Evolutionary conservation across 2,329 filamentous ascomycete genomes (phyloP).

Genomic region (Xylariaceae sp.): DNA sequence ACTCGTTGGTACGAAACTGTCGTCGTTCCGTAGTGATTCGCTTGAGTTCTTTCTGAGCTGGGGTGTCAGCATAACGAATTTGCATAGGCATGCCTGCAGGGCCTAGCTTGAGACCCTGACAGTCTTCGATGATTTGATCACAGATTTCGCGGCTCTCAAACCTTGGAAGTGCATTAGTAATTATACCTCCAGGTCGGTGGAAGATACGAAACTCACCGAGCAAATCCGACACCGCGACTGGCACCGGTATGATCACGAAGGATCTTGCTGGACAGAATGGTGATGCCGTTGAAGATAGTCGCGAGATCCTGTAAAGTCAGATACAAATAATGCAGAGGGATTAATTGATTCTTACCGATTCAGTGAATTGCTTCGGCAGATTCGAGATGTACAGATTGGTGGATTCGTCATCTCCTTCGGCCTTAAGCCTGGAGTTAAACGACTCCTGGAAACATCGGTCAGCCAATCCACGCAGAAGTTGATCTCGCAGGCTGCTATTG

Average conservation of each 20-base stretch:
- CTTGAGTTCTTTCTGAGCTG: constrained; percentile 94
- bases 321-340: constrained; percentile 2
- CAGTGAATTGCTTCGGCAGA: constrained; percentile 84
- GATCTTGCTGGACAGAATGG: constrained; percentile 90
- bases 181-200: constrained; percentile 1
- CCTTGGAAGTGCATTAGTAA: constrained; percentile 43
- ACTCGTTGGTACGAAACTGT: constrained; percentile 93
- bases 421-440: constrained; percentile 96
- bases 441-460: constrained; percentile 61
- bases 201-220: constrained; percentile 58
- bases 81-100: constrained; percentile 80
- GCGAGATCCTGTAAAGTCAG: constrained; percentile 56
- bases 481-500: constrained; percentile 1
- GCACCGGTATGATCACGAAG: constrained; percentile 87
- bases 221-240: constrained; percentile 95
- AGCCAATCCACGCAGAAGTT: too few species aligned
- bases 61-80: constrained; percentile 94
- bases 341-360: constrained; percentile 59
- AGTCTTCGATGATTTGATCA: constrained; percentile 80
- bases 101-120: constrained; percentile 72
- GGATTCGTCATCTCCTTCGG: constrained; percentile 80
- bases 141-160: constrained; percentile 88
- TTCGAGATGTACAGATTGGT: constrained; percentile 99
- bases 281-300: constrained; percentile 72
- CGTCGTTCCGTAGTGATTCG: constrained; percentile 91